phyloP scores from a whole-genome alignment of 805 yeast species.

The Sugiyamaella smithiae region DNA sequence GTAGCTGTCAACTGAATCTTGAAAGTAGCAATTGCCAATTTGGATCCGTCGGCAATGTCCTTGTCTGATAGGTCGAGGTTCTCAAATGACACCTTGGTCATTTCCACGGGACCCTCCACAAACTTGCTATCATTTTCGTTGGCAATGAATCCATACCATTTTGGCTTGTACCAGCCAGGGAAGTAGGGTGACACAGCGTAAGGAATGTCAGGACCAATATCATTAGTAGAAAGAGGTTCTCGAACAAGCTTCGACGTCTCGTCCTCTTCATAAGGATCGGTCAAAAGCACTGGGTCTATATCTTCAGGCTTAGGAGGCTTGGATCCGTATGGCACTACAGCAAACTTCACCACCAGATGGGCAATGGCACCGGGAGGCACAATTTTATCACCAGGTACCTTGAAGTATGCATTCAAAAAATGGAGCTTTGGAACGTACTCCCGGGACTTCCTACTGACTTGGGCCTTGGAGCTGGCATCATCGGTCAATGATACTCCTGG shows the following conservation, averaged over 20 bases:
- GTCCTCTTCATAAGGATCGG: slow-evolving; percentile 24
- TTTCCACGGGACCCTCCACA: slow-evolving; percentile 59
- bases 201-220: slow-evolving; percentile 68
- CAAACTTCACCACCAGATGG: slow-evolving; percentile 70
- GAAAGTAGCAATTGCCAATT: slow-evolving; percentile 60
- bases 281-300: slow-evolving; percentile 21
- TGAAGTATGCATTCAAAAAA: slow-evolving; percentile 66
- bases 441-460: slow-evolving; percentile 12
- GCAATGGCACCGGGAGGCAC: slow-evolving; percentile 72
- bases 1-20: slow-evolving; percentile 72
- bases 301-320: slow-evolving; percentile 23
- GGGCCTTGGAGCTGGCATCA: neutral
- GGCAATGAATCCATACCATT: slow-evolving; percentile 69
- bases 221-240: slow-evolving; percentile 67
- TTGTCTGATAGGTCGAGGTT: slow-evolving; percentile 56
- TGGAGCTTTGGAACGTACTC: slow-evolving; percentile 59
- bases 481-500: slow-evolving; percentile 52
- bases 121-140: slow-evolving; percentile 78
- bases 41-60: slow-evolving; percentile 40
- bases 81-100: slow-evolving; percentile 51
- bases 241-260: slow-evolving; percentile 47
- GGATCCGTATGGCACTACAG: slow-evolving; percentile 67
- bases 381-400: slow-evolving; percentile 79
- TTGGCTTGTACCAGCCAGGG: slow-evolving; percentile 51
- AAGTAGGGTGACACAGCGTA: slow-evolving; percentile 69